Evolutionary conservation across 2,329 filamentous ascomycete genomes (phyloP).

Genomic region (Sporothrix humicola): DNA sequence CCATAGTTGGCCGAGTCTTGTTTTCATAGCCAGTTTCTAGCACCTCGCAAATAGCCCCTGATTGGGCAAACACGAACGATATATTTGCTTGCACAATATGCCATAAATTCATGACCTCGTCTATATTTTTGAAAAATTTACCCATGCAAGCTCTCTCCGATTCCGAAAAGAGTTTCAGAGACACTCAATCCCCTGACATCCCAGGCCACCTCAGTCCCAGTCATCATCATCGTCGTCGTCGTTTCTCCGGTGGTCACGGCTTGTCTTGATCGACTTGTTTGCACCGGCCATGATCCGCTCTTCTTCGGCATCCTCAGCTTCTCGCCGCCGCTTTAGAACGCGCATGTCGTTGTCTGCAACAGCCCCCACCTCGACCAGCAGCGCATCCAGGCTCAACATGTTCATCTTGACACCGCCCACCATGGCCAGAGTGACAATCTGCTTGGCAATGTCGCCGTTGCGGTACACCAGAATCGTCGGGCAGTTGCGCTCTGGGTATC

Average conservation of each 20-base stretch:
- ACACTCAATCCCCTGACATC: too few species aligned
- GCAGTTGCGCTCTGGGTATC: constrained; percentile 92
- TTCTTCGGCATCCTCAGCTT: constrained; percentile 66
- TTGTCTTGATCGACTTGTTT: constrained; percentile 42
- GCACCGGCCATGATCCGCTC: constrained; percentile 59
- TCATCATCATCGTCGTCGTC: constrained; percentile 44
- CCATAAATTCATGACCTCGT: not conserved
- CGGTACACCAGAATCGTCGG: constrained; percentile 92
- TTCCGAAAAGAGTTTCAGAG: too few species aligned
- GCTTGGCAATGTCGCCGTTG: constrained; percentile 88
- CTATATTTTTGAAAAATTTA: not conserved
- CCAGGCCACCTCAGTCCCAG: constrained; percentile 41
- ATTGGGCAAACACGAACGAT: too few species aligned
- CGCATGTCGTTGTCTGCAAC: constrained; percentile 79
- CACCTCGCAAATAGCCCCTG: not conserved
- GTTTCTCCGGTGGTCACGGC: constrained; percentile 35
- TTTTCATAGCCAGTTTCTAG: too few species aligned
- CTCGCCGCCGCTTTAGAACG: constrained; percentile 66
- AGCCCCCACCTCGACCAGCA: constrained; percentile 83
- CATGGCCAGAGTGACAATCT: constrained; percentile 86
- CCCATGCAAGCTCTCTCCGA: not conserved
- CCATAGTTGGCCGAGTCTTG: too few species aligned
- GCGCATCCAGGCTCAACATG: constrained; percentile 76
- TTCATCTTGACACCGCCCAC: constrained; percentile 74
- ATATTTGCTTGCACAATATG: not conserved